Evolutionary conservation across 768 basidiomycete genomes (phyloP).

Genomic region (Lyophyllum shimeji): DNA sequence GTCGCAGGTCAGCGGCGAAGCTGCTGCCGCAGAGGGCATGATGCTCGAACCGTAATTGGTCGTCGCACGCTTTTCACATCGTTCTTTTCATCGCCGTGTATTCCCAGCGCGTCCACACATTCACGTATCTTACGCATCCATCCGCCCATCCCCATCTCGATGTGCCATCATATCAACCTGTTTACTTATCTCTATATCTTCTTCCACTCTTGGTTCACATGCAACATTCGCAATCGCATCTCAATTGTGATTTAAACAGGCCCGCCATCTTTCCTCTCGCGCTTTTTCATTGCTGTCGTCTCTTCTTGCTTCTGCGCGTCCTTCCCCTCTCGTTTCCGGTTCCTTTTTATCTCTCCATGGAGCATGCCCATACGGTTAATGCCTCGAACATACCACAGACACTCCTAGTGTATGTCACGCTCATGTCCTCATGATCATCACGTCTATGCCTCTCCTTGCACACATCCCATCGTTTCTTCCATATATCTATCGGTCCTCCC

Average conservation of each 20-base stretch:
- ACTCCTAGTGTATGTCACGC: constrained; percentile 14
- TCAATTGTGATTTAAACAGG: constrained; percentile 16
- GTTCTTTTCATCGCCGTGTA: constrained; percentile 18
- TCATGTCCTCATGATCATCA: constrained; percentile 16
- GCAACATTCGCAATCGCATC: constrained; percentile 18
- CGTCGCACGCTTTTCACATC: constrained; percentile 19
- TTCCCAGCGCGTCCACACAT: constrained; percentile 14
- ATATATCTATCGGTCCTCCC: constrained; percentile 5
- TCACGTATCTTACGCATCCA: constrained; percentile 12
- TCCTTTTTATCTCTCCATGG: constrained; percentile 15
- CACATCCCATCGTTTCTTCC: constrained; percentile 17
- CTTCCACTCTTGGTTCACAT: constrained; percentile 11
- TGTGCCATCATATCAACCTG: constrained; percentile 20
- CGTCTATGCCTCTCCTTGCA: constrained; percentile 13
- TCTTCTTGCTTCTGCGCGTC: constrained; percentile 23
- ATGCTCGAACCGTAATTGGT: constrained; percentile 40
- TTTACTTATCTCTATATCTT: constrained; percentile 19
- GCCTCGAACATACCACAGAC: constrained; percentile 17
- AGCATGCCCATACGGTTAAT: constrained; percentile 9
- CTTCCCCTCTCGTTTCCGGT: constrained; percentile 16
- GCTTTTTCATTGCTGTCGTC: constrained; percentile 34
- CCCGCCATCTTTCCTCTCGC: constrained; percentile 12
- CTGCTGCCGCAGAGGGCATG: constrained; percentile 40
- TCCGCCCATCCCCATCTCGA: constrained; percentile 17
- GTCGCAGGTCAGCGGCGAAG: constrained; percentile 39